Evolutionary conservation across 164 flowering plant species (phyloP).

Genomic region (Nymphaea colorata): DNA sequence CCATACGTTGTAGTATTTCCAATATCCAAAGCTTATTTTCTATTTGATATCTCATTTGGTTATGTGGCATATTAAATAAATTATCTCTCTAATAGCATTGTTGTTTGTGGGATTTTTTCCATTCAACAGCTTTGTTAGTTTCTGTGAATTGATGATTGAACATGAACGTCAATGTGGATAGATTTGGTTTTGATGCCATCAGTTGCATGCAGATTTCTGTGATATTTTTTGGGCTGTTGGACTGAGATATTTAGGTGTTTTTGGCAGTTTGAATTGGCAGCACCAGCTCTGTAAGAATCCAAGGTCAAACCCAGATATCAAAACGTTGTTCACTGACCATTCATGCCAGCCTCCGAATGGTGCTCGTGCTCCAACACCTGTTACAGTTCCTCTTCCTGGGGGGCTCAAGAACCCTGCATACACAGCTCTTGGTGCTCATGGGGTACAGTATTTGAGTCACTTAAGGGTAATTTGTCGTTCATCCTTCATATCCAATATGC

Average conservation of each 20-base stretch:
- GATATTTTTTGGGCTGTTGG: neutral
- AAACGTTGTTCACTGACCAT: constrained; percentile 81
- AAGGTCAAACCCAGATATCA: constrained; percentile 86
- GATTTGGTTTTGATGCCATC: neutral
- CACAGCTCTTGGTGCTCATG: constrained; percentile 60
- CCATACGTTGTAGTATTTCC: neutral
- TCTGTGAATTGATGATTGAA: too few species aligned
- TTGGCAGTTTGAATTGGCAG: constrained; percentile 88
- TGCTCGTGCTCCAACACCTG: constrained; percentile 61
- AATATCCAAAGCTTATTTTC: too few species aligned
- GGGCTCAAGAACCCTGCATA: constrained; percentile 60
- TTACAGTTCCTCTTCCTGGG: constrained; percentile 56
- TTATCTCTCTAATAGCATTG: too few species aligned
- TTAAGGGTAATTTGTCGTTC: neutral
- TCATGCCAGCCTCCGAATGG: constrained; percentile 74
- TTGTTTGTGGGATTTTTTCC: too few species aligned
- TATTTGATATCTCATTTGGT: too few species aligned
- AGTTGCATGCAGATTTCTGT: neutral
- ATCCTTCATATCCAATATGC: neutral
- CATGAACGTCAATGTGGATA: too few species aligned
- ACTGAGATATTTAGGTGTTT: constrained; percentile 8
- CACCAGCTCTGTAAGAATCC: constrained; percentile 94
- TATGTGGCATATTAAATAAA: too few species aligned
- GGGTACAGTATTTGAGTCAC: constrained; percentile 29
- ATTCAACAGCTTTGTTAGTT: too few species aligned